Percentiles rank a stretch among this genome's conserved stretches.
Evolutionary conservation across 148 eudicot species (phyloP).

Genomic region (Gaultheria prostrata): DNA sequence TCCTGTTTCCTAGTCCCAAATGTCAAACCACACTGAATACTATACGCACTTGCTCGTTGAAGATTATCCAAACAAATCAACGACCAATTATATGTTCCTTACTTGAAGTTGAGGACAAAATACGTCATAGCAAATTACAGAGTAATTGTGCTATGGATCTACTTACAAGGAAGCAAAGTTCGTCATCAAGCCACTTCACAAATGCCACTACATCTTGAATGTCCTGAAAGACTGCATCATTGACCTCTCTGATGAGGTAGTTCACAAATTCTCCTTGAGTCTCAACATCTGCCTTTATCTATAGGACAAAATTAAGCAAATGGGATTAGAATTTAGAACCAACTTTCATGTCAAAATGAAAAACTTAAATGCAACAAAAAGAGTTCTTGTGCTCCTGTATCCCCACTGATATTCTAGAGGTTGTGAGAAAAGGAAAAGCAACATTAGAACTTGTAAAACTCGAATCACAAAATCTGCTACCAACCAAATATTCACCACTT

Average conservation of each 20-base stretch:
- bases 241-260: slow-evolving; percentile 65
- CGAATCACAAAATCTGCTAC: neutral
- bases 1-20: neutral
- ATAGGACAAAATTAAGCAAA: slow-evolving; percentile 6
- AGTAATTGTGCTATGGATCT: neutral
- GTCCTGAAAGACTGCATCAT: slow-evolving; percentile 53
- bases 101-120: neutral
- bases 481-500: neutral
- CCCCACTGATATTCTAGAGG: neutral
- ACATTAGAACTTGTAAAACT: neutral
- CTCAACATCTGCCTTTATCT: slow-evolving; percentile 90
- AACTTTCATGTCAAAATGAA: neutral
- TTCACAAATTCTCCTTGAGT: slow-evolving; percentile 89
- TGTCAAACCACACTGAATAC: neutral
- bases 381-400: neutral
- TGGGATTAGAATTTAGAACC: neutral
- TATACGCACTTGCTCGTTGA: neutral
- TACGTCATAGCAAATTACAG: neutral
- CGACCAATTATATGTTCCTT: neutral
- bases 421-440: neutral
- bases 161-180: slow-evolving; percentile 82
- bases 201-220: slow-evolving; percentile 80
- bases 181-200: slow-evolving; percentile 95
- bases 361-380: neutral
- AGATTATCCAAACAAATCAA: neutral